Evolutionary conservation across 495 filamentous ascomycete species (phyloP).

Genomic region (Penicillium cinerascens): DNA sequence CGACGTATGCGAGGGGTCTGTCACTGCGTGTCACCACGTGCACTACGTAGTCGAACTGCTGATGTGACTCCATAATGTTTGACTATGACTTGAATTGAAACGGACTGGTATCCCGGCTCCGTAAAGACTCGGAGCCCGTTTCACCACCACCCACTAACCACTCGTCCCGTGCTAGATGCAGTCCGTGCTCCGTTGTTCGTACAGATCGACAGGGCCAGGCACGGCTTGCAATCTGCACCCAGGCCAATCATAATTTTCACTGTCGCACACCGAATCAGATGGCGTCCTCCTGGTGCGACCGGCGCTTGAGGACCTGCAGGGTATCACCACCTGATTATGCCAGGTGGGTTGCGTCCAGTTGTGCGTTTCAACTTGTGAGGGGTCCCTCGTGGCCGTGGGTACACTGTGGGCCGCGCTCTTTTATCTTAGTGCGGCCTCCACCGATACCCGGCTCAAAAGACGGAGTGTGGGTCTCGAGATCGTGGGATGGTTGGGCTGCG

Average conservation of each 20-base stretch:
- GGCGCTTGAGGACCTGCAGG: constrained; percentile 17
- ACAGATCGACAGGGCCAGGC: constrained; percentile 21
- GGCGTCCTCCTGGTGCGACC: constrained; percentile 16
- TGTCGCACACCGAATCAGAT: constrained; percentile 7
- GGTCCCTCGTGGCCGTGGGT: not conserved
- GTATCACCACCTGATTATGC: constrained; percentile 1
- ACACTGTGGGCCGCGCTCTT: not conserved
- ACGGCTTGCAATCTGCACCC: constrained; percentile 4
- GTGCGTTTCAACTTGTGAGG: not conserved
- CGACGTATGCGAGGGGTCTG: constrained; percentile 1
- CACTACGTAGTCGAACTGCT: not conserved
- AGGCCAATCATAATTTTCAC: constrained; percentile 12
- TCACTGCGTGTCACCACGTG: constrained; percentile 5
- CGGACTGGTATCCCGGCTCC: constrained; percentile 9
- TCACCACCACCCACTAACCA: constrained; percentile 17
- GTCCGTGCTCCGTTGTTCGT: constrained; percentile 14
- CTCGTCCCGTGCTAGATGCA: constrained; percentile 11
- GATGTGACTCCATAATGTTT: not conserved
- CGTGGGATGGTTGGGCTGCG: not conserved
- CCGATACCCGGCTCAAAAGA: not conserved
- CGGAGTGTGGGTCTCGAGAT: not conserved
- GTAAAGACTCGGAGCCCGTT: constrained; percentile 1
- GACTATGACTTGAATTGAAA: constrained; percentile 15
- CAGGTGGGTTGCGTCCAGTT: not conserved
- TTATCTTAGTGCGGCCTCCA: not conserved